Base-by-base conservation (phyloP, 2,329 filamentous ascomycete genomes). In the Nigrospora sphaerica region DNA sequence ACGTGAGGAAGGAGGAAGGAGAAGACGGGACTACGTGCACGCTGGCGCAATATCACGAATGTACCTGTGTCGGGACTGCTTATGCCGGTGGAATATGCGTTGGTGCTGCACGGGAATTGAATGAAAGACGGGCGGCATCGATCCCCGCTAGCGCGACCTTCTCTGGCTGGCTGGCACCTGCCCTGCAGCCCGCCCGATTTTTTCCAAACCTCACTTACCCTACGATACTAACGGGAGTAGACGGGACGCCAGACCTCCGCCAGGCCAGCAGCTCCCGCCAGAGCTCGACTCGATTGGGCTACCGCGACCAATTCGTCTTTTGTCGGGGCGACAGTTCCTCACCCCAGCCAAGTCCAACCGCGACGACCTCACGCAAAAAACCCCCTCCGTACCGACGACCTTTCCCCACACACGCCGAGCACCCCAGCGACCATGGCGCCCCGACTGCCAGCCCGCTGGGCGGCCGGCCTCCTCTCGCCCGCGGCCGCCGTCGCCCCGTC, bases 381-480 rank as follows among this genome's bases (percentile, higher is more conserved):
- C 10, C 14, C 39, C 40, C 35, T 33, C 11, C 35, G 9, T 17
- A 42, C 31, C 28, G 32, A 42, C 9, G 10, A 35, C 14, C 35
- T 28, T 6, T 14, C 36, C 16, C 18, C 12, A 28, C 28, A 17
- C 33, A 32, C 12, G 42, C 10, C 44, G 46, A 28, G 12, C 32
- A 47, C 46, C 48, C 54, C 52, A 53, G 51, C 54, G 58, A 64
- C 52, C 50, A 74, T 75, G 73, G 67, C 71, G 58, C 64, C 69
- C 50, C 69, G 70, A 57, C 63, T 74, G 57, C 67, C 62, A 60
- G 65, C 58, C 65, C 67, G 58, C 62, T 72, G 63, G 71, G 70
- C 56, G 63, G 68, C 54, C 58, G 65, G 62, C 62, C 63, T 62
- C 44, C 53, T 42, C 53, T 57, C 46, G 52, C 57, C 39, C 53